Conservation (phyloP, 164 flowering plant species). For the Berberis thunbergii region DNA sequence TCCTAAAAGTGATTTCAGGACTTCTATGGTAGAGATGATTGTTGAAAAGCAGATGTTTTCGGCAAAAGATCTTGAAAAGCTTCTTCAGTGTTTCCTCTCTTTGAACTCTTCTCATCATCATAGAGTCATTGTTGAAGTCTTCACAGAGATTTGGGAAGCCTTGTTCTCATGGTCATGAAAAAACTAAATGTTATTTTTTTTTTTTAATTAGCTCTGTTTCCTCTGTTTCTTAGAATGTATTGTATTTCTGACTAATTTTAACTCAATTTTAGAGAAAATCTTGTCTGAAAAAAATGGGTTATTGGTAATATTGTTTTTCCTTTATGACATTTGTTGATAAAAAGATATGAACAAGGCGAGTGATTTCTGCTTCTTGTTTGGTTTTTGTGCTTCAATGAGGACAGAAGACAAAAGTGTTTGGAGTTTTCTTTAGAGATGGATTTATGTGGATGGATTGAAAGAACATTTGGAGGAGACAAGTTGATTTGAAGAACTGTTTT, state of each 20-base stretch:
- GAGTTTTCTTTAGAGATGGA: conserved; percentile 5
- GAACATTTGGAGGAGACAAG: too few species aligned
- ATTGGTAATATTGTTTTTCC: too few species aligned
- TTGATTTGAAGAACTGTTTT: neutral
- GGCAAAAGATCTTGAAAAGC: conserved; percentile 46
- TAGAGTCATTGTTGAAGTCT: conserved; percentile 51
- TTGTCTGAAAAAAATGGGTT: neutral
- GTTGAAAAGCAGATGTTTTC: conserved; percentile 56
- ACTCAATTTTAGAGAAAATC: neutral
- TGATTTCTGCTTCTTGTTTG: neutral
- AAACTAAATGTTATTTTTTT: neutral
- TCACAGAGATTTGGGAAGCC: conserved; percentile 64
- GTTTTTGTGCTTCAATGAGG: neutral
- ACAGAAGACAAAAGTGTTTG: conserved; percentile 5
- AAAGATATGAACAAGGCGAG: neutral
- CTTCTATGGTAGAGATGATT: conserved; percentile 86
- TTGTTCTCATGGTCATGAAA: conserved; percentile 29
- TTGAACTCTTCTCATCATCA: conserved; percentile 61
- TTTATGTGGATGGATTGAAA: neutral
- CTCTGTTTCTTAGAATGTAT: too few species aligned
- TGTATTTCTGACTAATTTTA: neutral
- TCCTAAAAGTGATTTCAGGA: conserved; percentile 59
- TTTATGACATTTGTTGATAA: neutral
- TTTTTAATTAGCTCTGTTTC: too few species aligned
- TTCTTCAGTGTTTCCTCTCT: conserved; percentile 59